Base-by-base conservation (phyloP, 2,329 filamentous ascomycete genomes). In the Hypoxylon sp. region DNA sequence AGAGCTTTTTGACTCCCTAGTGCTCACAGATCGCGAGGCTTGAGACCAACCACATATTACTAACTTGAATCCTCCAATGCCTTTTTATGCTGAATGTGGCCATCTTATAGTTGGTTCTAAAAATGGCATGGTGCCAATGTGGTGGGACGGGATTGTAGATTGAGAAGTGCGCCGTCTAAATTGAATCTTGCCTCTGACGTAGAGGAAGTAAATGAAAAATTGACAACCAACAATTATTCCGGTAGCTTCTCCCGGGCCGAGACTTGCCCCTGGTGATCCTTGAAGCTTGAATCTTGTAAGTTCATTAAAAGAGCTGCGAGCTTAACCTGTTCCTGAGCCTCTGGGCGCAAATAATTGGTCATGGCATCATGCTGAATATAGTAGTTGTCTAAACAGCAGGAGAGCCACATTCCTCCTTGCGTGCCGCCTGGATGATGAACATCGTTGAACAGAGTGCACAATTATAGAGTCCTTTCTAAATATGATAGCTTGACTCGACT, bases 201-300 rank as follows among this genome's bases (percentile, higher is more conserved):
- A 61, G 31, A 20, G 13, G 37, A 40, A 46, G 8, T 49, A 27
- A 14, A 48, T 22, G 33, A 62, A 31, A 55, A 30, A 40, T 60
- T 10, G 20, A 50, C 33, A 30, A 51, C 44, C 27, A 20, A 53
- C 33, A 33, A 46, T 35, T 56, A 53, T 40, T 56, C 57, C 54
- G 58, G 58, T 63, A 64, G 31, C 56, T 63, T 57, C 14, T 68
- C 35, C 40, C 54, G 37, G 14, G 51, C 30, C 40, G 33, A 55
- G 33, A 25, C 44, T 35, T 66, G 35, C 59, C 65, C 68, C 65
- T 68, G 65, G 51, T 59, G 68, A 68, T 71, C 68, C 68, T 31
- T 65, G 51, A 56, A 31, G 30, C 42, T 31, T 48, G 42, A 49
- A 58, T 42, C 49, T 57, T 17, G 31, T 63, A 40, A 44, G 58